Evolutionary conservation across 2,329 filamentous ascomycete species (phyloP), one percentile per base, ranked within the genome.

Genomic region (Apiospora kogelbergensis): DNA sequence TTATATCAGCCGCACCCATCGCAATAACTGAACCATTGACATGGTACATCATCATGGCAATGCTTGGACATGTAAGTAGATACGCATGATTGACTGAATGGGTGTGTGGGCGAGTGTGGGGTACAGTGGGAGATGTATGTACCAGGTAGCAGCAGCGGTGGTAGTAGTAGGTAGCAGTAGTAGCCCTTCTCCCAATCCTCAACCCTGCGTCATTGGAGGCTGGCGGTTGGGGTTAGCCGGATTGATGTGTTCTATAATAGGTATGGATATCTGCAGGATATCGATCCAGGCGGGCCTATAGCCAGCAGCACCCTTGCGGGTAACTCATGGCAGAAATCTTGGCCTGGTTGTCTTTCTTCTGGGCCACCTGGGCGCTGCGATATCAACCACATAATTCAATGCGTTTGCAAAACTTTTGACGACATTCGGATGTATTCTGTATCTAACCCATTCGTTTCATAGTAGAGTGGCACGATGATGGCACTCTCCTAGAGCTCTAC

Each of bases 251-350:
- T 60, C 53, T 60, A 60, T 60, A 60, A 37, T 57, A 57, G 33
- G 48, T 26, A 60, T 60, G 30, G 53, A 60, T n/a, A 37, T 60
- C 53, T 60, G 53, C 53, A 60, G 53, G 15, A 60, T 60, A 60
- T n/a, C 53, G 53, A 60, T 60, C 53, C 30, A 60, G 30, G 53
- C 53, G 53, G 53, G 53, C 53, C 53, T 60, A 37, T 37, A 60
- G 17, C 30, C 53, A 60, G 20, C 53, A 60, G 20, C 53, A 60
- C 53, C 53, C 53, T 22, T 60, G 53, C 26, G 26, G 20, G 9
- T 37, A 60, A 20, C 7, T 42, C 20, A 37, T 60, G 30, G 30
- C 20, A 60, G 53, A 15, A 37, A 37, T 60, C 17, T 37, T 11
- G 53, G 11, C 17, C 5, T 9, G 20, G 7, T 37, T n/a, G n/a